Evolutionary conservation across 1,284 basidiomycete genomes (phyloP), one percentile per base, ranked within the genome.

Genomic region (Trichosporon inkin): DNA sequence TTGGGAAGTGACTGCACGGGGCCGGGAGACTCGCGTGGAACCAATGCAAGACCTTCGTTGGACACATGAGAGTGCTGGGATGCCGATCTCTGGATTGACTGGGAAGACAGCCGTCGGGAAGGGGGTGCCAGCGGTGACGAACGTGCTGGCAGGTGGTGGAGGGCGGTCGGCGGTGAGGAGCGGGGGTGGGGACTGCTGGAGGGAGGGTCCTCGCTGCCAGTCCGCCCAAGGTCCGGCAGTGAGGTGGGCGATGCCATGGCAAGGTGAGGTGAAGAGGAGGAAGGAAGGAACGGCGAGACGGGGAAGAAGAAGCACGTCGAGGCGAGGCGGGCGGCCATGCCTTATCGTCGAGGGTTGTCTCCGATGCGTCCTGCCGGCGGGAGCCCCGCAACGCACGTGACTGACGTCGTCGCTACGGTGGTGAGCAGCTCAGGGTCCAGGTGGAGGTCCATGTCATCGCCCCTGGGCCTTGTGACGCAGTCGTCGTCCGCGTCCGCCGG

Each of bases 141-240:
- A 41, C 58, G 58, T 35, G 47, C 58, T 20, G 58, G 58, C 13
- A 56, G 32, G 34, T 60, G 58, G 24, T 55, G 58, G 8, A 40
- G 37, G 38, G 36, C 36, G 51, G 51, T 49, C 8, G 44, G 24
- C 6, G 44, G 44, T n/a, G 44, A 32, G 24, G 44, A 32, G 13
- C 16, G 22, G n/a, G 44, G 22, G 22, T 49, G 44, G 14, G 44
- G 44, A 17, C 6, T 22, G 13, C 14, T 49, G 44, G 44, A 5
- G 1, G 44, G 22, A 22, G 28, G 44, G 11, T 24, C 44, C 22
- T 49, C 44, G 24, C 44, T 49, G 44, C 28, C 24, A 5, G 44
- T 28, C 28, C 44, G 24, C 22, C 28, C 16, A 22, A 49, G 44
- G 16, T 28, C 44, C 16, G 24, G 44, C 24, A 24, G n/a, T 13